Evolutionary conservation across 2,329 filamentous ascomycete genomes (phyloP).

Genomic region (Colletotrichum camelliae): DNA sequence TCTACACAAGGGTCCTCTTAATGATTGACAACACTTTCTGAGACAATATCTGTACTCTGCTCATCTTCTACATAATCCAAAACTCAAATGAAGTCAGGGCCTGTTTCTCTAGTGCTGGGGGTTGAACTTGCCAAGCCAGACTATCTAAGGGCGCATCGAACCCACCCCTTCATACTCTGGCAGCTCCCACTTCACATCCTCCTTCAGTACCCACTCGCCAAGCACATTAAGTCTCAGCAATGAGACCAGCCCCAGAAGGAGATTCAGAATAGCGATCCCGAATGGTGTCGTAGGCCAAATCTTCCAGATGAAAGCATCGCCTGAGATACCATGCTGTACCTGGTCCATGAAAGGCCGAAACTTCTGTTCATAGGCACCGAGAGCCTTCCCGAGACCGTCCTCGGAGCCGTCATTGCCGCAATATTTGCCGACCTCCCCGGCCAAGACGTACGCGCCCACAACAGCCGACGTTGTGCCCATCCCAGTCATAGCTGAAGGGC

Average conservation of each 20-base stretch:
- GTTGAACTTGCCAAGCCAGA: background rate
- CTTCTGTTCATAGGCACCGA: slow-evolving; percentile 46
- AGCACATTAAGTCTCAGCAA: slow-evolving; percentile 12
- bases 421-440: slow-evolving; percentile 52
- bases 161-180: background rate
- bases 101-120: accelerated
- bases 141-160: background rate
- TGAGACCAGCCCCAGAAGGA: slow-evolving; percentile 2
- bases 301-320: background rate
- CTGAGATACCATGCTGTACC: slow-evolving; percentile 35
- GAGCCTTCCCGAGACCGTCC: slow-evolving; percentile 26
- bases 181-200: background rate
- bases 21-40: background rate
- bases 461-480: slow-evolving; percentile 55
- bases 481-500: slow-evolving; percentile 51
- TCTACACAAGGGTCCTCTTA: background rate
- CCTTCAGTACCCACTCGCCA: background rate
- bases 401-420: slow-evolving; percentile 24
- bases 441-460: slow-evolving; percentile 59
- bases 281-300: background rate
- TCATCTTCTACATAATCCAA: background rate
- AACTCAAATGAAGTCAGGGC: background rate
- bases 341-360: slow-evolving; percentile 50
- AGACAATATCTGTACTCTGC: background rate
- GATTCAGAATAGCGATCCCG: background rate